Evolutionary conservation across 257 asterid genomes (phyloP).

Genomic region (Lantana camara): DNA sequence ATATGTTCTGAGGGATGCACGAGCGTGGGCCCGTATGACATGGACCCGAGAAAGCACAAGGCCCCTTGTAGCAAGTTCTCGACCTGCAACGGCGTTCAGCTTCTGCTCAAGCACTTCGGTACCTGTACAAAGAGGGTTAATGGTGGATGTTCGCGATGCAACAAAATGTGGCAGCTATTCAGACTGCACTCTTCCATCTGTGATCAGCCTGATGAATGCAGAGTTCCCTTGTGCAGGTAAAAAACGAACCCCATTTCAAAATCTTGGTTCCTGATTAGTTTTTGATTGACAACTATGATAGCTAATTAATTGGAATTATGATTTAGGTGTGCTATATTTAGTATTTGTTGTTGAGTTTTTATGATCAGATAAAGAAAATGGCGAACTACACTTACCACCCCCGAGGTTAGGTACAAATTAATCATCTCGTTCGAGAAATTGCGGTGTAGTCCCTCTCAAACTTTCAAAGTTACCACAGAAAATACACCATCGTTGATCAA

Average conservation of each 20-base stretch:
- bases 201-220: constrained; percentile 70
- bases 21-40: constrained; percentile 63
- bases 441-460: too few relatives aligned
- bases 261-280: background rate
- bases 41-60: constrained; percentile 53
- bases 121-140: constrained; percentile 68
- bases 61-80: constrained; percentile 78
- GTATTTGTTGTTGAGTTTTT: background rate
- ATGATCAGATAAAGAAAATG: too few relatives aligned
- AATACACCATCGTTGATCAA: too few relatives aligned
- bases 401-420: too few relatives aligned
- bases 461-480: too few relatives aligned
- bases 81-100: constrained; percentile 84
- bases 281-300: too few relatives aligned
- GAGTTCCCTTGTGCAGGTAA: constrained; percentile 93
- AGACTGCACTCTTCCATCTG: constrained; percentile 79
- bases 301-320: too few relatives aligned
- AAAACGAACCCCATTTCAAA: constrained; percentile 34
- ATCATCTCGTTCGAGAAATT: too few relatives aligned
- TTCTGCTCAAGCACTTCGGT: constrained; percentile 76
- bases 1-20: constrained; percentile 92
- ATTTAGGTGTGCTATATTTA: background rate
- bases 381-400: too few relatives aligned
- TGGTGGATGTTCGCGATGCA: constrained; percentile 78
- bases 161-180: constrained; percentile 93